Conservation (phyloP, 495 filamentous ascomycete species). For the Aspergillus carlsbadensis region DNA sequence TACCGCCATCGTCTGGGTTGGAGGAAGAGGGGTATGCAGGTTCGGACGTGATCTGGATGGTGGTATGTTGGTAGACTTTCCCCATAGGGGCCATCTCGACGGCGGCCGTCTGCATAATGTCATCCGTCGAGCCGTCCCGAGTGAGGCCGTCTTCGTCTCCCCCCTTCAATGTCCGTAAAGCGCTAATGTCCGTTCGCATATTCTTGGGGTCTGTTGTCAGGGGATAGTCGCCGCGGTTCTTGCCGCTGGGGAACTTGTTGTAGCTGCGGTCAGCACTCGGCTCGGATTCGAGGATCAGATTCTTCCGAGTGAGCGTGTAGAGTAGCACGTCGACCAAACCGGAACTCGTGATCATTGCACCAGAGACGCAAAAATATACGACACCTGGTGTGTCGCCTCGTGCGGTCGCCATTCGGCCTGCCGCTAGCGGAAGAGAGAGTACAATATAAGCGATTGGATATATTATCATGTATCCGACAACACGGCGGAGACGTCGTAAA, state of each 20-base stretch:
- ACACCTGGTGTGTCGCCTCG: constrained; percentile 52
- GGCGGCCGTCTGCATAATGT: constrained; percentile 31
- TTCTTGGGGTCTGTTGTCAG: constrained; percentile 33
- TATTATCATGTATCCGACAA: constrained; percentile 68
- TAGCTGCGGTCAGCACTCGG: constrained; percentile 39
- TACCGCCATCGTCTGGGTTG: constrained; percentile 24
- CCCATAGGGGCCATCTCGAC: constrained; percentile 38
- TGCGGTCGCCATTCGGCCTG: constrained; percentile 66
- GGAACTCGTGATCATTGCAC: constrained; percentile 70
- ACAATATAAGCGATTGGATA: constrained; percentile 74
- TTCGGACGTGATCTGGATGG: constrained; percentile 44
- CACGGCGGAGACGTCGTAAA: constrained; percentile 41
- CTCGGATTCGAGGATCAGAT: constrained; percentile 45
- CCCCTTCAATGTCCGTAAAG: constrained; percentile 21
- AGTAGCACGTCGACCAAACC: constrained; percentile 73
- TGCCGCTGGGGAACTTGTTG: constrained; percentile 35
- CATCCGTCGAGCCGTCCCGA: constrained; percentile 41
- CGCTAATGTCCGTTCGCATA: constrained; percentile 24
- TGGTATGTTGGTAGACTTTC: constrained; percentile 48
- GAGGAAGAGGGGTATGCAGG: constrained; percentile 30
- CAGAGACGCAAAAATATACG: constrained; percentile 65
- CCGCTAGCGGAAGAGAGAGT: constrained; percentile 69
- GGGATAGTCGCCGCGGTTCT: constrained; percentile 28
- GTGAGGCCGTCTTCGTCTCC: constrained; percentile 18
- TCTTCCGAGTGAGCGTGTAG: constrained; percentile 66